These are phyloP conservation scores for Botrytis squamosa DNA, from an alignment of 2,329 filamentous ascomycete genomes.

Conservation along the genomic window DNA sequence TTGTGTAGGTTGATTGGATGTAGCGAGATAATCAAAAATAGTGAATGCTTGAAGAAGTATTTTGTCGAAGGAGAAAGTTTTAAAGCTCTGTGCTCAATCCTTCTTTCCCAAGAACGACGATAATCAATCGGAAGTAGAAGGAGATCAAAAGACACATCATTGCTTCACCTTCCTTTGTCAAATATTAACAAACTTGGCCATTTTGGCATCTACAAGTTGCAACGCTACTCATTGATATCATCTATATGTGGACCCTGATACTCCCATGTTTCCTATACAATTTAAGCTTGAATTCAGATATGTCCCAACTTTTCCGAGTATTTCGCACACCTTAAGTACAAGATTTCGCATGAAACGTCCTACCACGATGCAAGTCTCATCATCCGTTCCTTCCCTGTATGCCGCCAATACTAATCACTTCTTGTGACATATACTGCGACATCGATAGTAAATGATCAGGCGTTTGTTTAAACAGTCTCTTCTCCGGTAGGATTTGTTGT, in stretches of 20 bases:
- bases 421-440: background rate
- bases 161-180: background rate
- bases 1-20: background rate
- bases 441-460: background rate
- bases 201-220: background rate
- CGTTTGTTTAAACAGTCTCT: background rate
- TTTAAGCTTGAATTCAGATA: background rate
- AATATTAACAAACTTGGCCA: background rate
- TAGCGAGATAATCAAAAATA: background rate
- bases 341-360: background rate
- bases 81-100: background rate
- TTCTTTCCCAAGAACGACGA: background rate
- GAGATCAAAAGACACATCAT: background rate
- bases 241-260: no score
- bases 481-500: background rate
- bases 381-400: background rate
- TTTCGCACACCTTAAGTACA: background rate
- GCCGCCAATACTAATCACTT: background rate
- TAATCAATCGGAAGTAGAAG: background rate
- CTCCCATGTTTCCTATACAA: background rate
- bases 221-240: no score
- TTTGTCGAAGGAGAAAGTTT: background rate
- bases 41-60: background rate
- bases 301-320: accelerated
- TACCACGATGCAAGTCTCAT: background rate